Conservation (phyloP, 2,329 filamentous ascomycete genomes). For the Neonectria neomacrospora region DNA sequence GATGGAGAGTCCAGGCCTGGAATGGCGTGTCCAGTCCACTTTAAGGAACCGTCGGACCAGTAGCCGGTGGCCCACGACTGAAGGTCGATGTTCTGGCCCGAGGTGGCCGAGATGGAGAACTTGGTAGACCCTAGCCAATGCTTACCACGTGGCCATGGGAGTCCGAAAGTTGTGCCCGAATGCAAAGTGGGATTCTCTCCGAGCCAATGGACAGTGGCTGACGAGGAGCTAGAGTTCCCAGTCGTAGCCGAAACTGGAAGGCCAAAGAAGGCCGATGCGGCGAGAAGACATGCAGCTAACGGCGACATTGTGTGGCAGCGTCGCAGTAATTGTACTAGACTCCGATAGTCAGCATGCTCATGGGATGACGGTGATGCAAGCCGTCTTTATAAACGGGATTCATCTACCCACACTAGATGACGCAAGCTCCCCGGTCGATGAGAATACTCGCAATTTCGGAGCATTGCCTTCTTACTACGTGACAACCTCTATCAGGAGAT, state of each 20-base stretch:
- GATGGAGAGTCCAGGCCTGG: conserved; percentile 53
- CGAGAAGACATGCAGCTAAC: conserved; percentile 15
- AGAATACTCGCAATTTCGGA: conserved; percentile 17
- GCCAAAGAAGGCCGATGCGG: conserved; percentile 24
- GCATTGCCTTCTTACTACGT: background rate
- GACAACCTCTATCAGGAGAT: conserved; percentile 2
- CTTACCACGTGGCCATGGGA: conserved; percentile 57
- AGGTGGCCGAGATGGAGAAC: conserved; percentile 48
- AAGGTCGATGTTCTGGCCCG: conserved; percentile 31
- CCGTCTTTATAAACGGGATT: background rate
- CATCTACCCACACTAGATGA: background rate
- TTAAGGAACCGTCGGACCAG: conserved; percentile 70
- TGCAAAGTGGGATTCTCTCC: conserved; percentile 50
- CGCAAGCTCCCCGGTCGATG: background rate
- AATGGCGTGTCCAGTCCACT: conserved; percentile 70
- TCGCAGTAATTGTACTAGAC: background rate
- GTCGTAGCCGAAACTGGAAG: conserved; percentile 26
- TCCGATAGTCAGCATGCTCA: background rate
- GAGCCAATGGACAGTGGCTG: conserved; percentile 53
- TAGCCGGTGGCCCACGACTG: conserved; percentile 69
- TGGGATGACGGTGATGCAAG: background rate
- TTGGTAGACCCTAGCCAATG: conserved; percentile 50
- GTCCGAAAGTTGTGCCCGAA: conserved; percentile 55
- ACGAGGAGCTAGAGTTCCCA: conserved; percentile 34
- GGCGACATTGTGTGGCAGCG: conserved; percentile 13